Evolutionary conservation across 140 eudicot genomes (phyloP).

Genomic region (Ambrosia hybrid): DNA sequence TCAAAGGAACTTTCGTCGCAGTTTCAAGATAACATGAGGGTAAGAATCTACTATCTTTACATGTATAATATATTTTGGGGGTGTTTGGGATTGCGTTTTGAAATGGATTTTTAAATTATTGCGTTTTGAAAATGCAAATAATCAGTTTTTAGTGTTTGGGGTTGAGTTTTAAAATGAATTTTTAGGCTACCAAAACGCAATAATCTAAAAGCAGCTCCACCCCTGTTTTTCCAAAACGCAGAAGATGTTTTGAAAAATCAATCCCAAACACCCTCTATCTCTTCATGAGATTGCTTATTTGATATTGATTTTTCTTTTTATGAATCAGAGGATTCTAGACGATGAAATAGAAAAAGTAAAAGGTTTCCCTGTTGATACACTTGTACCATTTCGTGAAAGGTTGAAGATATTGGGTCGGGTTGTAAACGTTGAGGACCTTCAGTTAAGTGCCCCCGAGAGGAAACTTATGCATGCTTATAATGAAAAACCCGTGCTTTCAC

Average conservation of each 20-base stretch:
- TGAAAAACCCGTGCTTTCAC: slow-evolving; percentile 61
- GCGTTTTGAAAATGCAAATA: too few relatives aligned
- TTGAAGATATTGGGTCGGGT: slow-evolving; percentile 61
- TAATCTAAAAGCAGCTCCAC: too few relatives aligned
- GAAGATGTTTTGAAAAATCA: too few relatives aligned
- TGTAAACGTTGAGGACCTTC: slow-evolving; percentile 55
- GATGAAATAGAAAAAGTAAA: slow-evolving; percentile 57
- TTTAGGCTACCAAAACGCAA: too few relatives aligned
- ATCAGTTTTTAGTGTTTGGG: too few relatives aligned
- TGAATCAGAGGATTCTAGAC: slow-evolving; percentile 45
- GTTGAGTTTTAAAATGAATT: too few relatives aligned
- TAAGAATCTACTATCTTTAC: slow-evolving; percentile 9
- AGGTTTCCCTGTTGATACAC: slow-evolving; percentile 52
- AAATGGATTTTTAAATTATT: too few relatives aligned
- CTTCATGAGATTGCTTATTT: not conserved
- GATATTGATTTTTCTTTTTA: not conserved
- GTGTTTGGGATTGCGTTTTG: too few relatives aligned
- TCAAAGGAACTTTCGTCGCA: slow-evolving; percentile 55
- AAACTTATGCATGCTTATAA: slow-evolving; percentile 63
- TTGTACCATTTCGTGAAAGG: slow-evolving; percentile 54
- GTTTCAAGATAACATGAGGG: slow-evolving; percentile 60
- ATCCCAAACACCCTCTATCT: too few relatives aligned
- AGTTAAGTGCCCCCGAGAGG: slow-evolving; percentile 52
- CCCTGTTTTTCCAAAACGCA: too few relatives aligned
- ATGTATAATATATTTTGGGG: too few relatives aligned